Evolutionary conservation across 495 filamentous ascomycete genomes (phyloP), one percentile per base, ranked within the genome.

Genomic region (Trichocladium uniseriatum): DNA sequence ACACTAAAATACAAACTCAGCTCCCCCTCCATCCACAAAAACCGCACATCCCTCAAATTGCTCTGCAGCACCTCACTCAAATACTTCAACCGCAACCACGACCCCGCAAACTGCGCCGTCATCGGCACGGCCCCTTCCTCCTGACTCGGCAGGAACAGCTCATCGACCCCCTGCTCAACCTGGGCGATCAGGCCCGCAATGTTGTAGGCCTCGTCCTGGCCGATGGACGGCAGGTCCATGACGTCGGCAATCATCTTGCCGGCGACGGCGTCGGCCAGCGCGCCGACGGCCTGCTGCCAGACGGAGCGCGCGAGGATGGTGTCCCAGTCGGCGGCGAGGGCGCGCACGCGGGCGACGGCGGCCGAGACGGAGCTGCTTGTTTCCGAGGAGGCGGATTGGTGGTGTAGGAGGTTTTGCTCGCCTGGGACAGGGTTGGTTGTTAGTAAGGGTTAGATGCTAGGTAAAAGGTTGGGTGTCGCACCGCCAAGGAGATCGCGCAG

Each of bases 21-120:
- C 58, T 89, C 86, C 39, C 86, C 86, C 58, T 96, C 89, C 38
- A 79, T 71, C 87, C 89, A 97, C 42, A 95, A 65, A 59, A 79
- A 95, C 60, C 81, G 80, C 54, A 99, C 91, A 54, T 99, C 91
- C 44, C 79, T 83, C 37, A 97, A 70, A 45, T 85, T 87, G 56
- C 86, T 89, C 65, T 97, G 89, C 43, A 99, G 67, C 43, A 99
- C 87, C 61, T 94, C 87, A 43, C 80, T 74, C 16, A 99, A 68
- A 59, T 88, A 95, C 58, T 92, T 84, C 58, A 99, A 87, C 46
- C 87, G 83, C 46, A 95, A 72, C 94, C 92, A 99, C 52, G 77
- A 80, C 0, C 76, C 69, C 24, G 86, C 83, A 58, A 95, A 96
- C 27, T 94, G 74, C 10, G 81, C 79, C 19, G 88, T 89, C 32